Percentiles rank a stretch among this genome's conserved stretches.
phyloP scores from a whole-genome alignment of 192 early-diverging fungal species.

The Backusella macrospora region DNA sequence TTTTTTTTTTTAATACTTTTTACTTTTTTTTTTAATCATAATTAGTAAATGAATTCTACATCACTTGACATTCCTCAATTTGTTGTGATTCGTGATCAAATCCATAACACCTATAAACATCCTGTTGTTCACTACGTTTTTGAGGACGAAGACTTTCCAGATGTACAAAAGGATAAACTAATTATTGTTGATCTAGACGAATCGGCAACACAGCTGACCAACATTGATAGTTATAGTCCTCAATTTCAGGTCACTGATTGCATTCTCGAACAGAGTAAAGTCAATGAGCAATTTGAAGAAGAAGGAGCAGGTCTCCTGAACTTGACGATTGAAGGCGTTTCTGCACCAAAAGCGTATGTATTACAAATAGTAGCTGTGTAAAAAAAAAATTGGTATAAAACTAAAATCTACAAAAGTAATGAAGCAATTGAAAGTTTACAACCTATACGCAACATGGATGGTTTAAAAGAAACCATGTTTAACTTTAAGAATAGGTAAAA shows the following conservation, averaged over 20 bases:
- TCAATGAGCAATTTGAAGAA: conserved; percentile 25
- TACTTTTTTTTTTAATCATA: too few relatives aligned
- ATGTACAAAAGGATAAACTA: conserved; percentile 39
- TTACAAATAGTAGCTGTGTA: not conserved
- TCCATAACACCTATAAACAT: conserved; percentile 42
- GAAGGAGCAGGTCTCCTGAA: conserved; percentile 28
- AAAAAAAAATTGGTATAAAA: not conserved
- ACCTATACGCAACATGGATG: conserved; percentile 29
- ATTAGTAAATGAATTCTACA: conserved; percentile 16
- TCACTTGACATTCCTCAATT: conserved; percentile 43
- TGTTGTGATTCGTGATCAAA: conserved; percentile 48
- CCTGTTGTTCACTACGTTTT: conserved; percentile 51
- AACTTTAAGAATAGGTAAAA: conserved; percentile 39
- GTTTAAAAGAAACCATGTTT: conserved; percentile 33
- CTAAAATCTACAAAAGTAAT: conserved; percentile 16
- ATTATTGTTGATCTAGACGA: conserved; percentile 42
- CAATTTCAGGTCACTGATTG: conserved; percentile 46
- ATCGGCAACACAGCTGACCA: conserved; percentile 25
- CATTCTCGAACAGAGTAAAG: conserved; percentile 30
- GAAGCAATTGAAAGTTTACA: conserved; percentile 21
- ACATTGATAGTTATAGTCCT: conserved; percentile 44
- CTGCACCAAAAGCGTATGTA: conserved; percentile 28
- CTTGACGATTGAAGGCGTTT: conserved; percentile 42
- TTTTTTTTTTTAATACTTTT: not conserved
- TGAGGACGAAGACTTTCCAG: conserved; percentile 44